Evolutionary conservation across 164 flowering plant species (phyloP).

Genomic region (Cinnamomum chago): DNA sequence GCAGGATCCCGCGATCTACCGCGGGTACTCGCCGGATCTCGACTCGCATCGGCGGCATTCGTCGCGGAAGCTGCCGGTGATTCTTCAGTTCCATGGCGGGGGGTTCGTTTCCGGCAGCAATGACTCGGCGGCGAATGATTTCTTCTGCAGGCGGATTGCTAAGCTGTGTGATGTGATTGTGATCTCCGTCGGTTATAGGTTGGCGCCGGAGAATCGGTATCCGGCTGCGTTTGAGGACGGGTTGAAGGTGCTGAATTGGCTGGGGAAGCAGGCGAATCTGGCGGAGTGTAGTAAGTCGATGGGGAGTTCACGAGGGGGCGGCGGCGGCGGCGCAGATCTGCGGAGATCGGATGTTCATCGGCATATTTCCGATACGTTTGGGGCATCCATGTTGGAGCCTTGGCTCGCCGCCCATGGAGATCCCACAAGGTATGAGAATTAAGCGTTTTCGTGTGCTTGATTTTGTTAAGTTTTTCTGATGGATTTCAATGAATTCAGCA

Average conservation of each 20-base stretch:
- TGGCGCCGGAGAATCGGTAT: slow-evolving; percentile 74
- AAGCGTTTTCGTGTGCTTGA: neutral
- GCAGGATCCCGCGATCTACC: slow-evolving; percentile 18
- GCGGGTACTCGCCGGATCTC: slow-evolving; percentile 9
- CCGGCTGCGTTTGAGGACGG: slow-evolving; percentile 90
- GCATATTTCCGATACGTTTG: slow-evolving; percentile 73
- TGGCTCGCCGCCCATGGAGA: slow-evolving; percentile 99
- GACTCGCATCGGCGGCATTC: neutral
- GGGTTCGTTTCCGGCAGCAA: slow-evolving; percentile 77
- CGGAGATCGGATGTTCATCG: slow-evolving; percentile 47
- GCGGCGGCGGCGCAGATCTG: slow-evolving; percentile 33
- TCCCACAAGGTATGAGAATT: slow-evolving; percentile 72
- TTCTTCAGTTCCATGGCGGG: slow-evolving; percentile 83
- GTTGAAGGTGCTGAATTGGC: slow-evolving; percentile 74
- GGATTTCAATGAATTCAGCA: too few species aligned
- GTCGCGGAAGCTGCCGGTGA: slow-evolving; percentile 51
- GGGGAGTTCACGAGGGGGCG: slow-evolving; percentile 36
- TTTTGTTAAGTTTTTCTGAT: neutral
- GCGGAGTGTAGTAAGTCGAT: slow-evolving; percentile 58
- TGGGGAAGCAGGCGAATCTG: slow-evolving; percentile 72
- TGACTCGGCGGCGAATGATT: slow-evolving; percentile 67
- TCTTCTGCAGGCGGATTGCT: slow-evolving; percentile 68
- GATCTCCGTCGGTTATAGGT: slow-evolving; percentile 78
- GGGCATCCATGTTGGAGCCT: slow-evolving; percentile 94
- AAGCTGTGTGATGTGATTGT: slow-evolving; percentile 75